These are phyloP conservation scores for Salix brachista DNA, from an alignment of 345 rosid genomes.

Conservation along the genomic window DNA sequence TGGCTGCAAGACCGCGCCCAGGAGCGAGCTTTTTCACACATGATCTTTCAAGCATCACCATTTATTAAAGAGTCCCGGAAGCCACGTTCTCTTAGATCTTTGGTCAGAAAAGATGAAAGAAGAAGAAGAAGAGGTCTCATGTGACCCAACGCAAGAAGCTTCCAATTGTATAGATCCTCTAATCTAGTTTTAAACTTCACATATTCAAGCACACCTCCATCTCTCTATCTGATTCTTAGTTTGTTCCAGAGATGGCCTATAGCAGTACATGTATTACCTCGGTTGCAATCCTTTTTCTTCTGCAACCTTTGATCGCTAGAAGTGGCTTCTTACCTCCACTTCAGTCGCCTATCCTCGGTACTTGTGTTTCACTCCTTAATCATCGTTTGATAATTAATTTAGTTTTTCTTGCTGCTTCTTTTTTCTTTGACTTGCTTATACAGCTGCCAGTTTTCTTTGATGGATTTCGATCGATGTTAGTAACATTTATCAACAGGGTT, in stretches of 20 bases:
- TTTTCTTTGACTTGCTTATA: not conserved
- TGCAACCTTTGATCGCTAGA: slow-evolving; percentile 14
- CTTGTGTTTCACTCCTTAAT: not conserved
- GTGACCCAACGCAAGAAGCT: not conserved
- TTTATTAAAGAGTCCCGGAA: not conserved
- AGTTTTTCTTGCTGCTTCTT: not conserved
- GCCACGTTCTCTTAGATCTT: not conserved
- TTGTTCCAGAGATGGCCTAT: slow-evolving; percentile 22
- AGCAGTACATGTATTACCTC: not conserved
- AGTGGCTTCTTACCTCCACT: slow-evolving; percentile 24
- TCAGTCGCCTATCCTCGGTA: slow-evolving; percentile 24
- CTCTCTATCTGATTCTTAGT: not conserved
- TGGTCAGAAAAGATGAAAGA: not conserved
- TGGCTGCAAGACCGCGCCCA: not conserved
- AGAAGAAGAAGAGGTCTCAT: not conserved
- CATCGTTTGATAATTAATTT: not conserved
- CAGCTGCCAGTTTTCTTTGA: not conserved
- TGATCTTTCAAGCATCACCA: not conserved
- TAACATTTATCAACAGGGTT: not conserved
- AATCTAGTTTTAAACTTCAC: not conserved
- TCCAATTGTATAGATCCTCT: not conserved
- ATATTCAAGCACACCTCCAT: not conserved
- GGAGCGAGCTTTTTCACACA: not conserved
- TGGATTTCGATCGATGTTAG: slow-evolving; percentile 2
- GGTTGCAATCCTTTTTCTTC: slow-evolving; percentile 18